Base-by-base conservation (phyloP, 2,329 filamentous ascomycete species). In the Trichoderma gracile region DNA sequence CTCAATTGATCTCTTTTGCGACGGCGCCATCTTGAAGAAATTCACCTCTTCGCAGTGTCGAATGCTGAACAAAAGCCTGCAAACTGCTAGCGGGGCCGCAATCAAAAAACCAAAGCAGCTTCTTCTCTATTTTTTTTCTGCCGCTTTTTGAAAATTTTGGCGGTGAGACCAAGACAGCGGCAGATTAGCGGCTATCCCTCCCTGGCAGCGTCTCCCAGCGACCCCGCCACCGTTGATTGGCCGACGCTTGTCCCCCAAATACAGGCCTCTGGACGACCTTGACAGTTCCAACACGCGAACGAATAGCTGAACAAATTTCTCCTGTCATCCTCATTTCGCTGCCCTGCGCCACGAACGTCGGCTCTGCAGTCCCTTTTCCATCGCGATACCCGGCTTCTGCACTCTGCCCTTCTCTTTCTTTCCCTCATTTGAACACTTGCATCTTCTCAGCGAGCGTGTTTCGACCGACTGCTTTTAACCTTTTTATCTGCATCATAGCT, bases 1-100 rank as follows among this genome's bases (percentile, higher is more conserved):
- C 63, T 81, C 78, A 53, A 77, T 73, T 14, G 78, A 74, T 69
- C 83, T 83, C 68, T 82, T 79, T 68, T 84, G 84, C 49, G 76
- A 75, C 64, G 80, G 79, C 52, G 80, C 78, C 81, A 84, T 83
- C 52, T 69, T 77, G 68, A 50, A 30, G 45, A 42, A 14, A 38
- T 5, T 14, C 33, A 38, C 33, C 27, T 21, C 9, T 23, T 64
- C 14, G 43, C 50, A 63, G 65, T 19, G 21, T 38, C 42, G 58
- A 56, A 42, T 49, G 61, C 58, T 27, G 12, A 14, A 54, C 52
- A 62, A 63, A 68, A 68, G 66, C 66, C 68, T 33, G 14, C 25
- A 19, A 38, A 50, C 33, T 52, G 40, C 53, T 52, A n/a, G 65
- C 50, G 61, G 65, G 54, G 65, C 62, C 57, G 47, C 61, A 42